Percentiles rank a stretch among this genome's conserved stretches.
Conservation (phyloP, 2,329 filamentous ascomycete genomes). For the Alternaria brassicicola region DNA sequence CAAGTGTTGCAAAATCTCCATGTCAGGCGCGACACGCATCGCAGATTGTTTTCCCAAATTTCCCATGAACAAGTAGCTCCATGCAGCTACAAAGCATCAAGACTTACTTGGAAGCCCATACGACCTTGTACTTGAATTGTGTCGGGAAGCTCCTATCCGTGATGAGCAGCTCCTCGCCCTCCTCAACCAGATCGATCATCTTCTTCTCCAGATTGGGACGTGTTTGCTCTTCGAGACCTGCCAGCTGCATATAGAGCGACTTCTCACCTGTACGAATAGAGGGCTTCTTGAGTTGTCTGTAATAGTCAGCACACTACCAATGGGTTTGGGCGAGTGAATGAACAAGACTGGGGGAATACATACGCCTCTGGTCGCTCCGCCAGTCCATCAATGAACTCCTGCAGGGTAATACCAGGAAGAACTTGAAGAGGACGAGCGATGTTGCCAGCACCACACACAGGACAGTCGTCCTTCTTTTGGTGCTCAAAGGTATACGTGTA, state of each 20-base stretch:
- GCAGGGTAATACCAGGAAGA: conserved; percentile 72
- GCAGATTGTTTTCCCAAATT: background rate
- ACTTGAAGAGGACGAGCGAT: conserved; percentile 76
- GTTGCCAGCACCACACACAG: conserved; percentile 78
- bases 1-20: background rate
- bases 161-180: conserved; percentile 89
- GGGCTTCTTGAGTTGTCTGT: conserved; percentile 83
- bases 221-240: conserved; percentile 82
- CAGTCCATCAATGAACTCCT: conserved; percentile 84
- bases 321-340: background rate
- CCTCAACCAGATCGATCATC: conserved; percentile 74
- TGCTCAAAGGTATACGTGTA: conserved; percentile 98
- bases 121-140: conserved; percentile 66
- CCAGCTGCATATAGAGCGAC: conserved; percentile 90
- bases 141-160: conserved; percentile 88
- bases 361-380: conserved; percentile 79
- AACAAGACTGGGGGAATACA: conserved; percentile 19
- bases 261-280: conserved; percentile 80
- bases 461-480: conserved; percentile 91
- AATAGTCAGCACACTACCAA: background rate
- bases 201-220: conserved; percentile 81
- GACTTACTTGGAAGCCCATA: conserved; percentile 45
- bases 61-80: background rate
- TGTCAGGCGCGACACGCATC: background rate
- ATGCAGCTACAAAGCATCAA: background rate